A percentile compares a stretch with the other conserved stretches of the same genome.
phyloP scores from a whole-genome alignment of 2,329 filamentous ascomycete genomes.

The Magnaporthales sp. region DNA sequence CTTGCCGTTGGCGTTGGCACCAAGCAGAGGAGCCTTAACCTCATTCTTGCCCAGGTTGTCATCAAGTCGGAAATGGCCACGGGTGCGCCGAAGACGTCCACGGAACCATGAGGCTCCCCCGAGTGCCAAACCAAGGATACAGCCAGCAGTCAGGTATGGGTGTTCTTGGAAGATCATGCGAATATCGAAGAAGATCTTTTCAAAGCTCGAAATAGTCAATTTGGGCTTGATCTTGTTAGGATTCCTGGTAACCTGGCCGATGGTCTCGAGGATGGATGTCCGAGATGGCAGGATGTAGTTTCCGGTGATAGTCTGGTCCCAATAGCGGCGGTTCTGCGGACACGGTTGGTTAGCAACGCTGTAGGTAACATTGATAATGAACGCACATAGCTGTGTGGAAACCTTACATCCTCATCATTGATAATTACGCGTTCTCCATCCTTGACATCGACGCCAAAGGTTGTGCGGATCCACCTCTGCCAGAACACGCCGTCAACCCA shows the following conservation, averaged over 20 bases:
- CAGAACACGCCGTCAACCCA: constrained; percentile 97
- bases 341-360: not conserved
- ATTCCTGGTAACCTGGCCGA: constrained; percentile 60
- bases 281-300: constrained; percentile 84
- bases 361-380: not conserved
- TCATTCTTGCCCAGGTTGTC: constrained; percentile 39
- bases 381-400: not conserved
- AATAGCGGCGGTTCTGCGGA: constrained; percentile 77
- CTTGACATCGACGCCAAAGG: constrained; percentile 82
- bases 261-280: constrained; percentile 82
- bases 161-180: constrained; percentile 49
- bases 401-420: constrained; percentile 90
- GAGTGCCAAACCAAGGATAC: constrained; percentile 48
- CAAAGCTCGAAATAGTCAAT: constrained; percentile 63
- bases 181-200: constrained; percentile 63
- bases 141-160: constrained; percentile 47
- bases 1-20: constrained; percentile 36
- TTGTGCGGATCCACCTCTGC: constrained; percentile 94
- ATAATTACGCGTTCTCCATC: constrained; percentile 90
- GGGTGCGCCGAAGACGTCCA: constrained; percentile 41
- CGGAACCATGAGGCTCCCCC: constrained; percentile 44
- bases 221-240: constrained; percentile 68
- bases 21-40: constrained; percentile 56
- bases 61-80: constrained; percentile 54
- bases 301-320: constrained; percentile 84